Percentiles rank a stretch among this genome's conserved stretches.
Evolutionary conservation across 1,284 basidiomycete species (phyloP).

Genomic region (Cystobasidium sp.): DNA sequence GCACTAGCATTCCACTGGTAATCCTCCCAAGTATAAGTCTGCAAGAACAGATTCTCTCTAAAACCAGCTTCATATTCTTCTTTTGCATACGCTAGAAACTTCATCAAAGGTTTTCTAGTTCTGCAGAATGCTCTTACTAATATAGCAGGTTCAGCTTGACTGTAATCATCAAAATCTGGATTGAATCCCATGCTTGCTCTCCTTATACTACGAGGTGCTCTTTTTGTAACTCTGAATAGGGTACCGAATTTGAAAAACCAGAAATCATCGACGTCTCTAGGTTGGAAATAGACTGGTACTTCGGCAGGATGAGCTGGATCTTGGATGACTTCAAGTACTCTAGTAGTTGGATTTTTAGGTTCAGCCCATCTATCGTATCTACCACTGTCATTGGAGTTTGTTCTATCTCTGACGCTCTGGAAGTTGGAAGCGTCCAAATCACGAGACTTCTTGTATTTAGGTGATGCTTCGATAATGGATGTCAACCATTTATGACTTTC

Average conservation of each 20-base stretch:
- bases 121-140: constrained; percentile 18
- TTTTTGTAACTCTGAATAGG: constrained; percentile 22
- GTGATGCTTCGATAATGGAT: constrained; percentile 4
- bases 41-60: constrained; percentile 17
- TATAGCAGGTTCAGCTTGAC: constrained; percentile 21
- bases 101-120: constrained; percentile 26
- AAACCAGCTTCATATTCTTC: constrained; percentile 17
- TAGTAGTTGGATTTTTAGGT: not conserved
- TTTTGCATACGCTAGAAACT: constrained; percentile 26
- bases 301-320: constrained; percentile 4
- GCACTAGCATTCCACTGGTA: constrained; percentile 24
- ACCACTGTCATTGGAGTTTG: not conserved
- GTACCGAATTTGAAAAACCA: constrained; percentile 30
- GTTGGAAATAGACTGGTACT: constrained; percentile 25
- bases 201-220: not conserved
- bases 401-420: constrained; percentile 11
- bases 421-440: constrained; percentile 20
- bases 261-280: constrained; percentile 23
- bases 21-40: constrained; percentile 21
- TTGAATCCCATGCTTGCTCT: not conserved
- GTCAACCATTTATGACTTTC: constrained; percentile 37
- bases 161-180: constrained; percentile 20
- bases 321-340: constrained; percentile 18
- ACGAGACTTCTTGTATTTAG: constrained; percentile 21
- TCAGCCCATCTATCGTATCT: constrained; percentile 2